A percentile compares a stretch with the other conserved stretches of the same genome.
Conservation (phyloP, 148 eudicot species). For the Mesembryanthemum crystallinum region DNA sequence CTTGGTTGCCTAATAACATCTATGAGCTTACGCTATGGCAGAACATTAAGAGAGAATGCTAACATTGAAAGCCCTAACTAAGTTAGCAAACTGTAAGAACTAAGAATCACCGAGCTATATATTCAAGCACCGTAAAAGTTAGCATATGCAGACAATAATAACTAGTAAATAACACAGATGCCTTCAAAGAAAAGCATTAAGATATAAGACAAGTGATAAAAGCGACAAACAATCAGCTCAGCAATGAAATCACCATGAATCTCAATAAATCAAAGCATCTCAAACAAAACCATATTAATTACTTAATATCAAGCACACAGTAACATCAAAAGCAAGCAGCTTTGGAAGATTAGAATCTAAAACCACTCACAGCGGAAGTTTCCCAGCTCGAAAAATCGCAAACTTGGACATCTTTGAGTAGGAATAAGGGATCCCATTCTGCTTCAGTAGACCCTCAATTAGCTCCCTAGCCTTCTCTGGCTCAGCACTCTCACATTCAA, state of each 20-base stretch:
- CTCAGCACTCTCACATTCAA: slow-evolving; percentile 79
- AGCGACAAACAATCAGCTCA: not conserved
- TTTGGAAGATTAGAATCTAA: not conserved
- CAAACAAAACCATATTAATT: not conserved
- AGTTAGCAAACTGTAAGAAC: not conserved
- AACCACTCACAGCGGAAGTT: slow-evolving; percentile 56
- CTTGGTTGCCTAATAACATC: not conserved
- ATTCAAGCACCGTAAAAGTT: not conserved
- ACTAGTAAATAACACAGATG: not conserved
- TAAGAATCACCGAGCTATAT: not conserved
- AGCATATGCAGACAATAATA: not conserved
- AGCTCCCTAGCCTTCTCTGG: slow-evolving; percentile 67
- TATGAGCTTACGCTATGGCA: not conserved
- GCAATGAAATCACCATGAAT: not conserved
- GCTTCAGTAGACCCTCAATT: slow-evolving; percentile 61
- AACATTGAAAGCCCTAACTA: not conserved
- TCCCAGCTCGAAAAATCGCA: slow-evolving; percentile 62
- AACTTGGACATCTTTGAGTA: slow-evolving; percentile 68
- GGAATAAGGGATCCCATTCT: slow-evolving; percentile 60
- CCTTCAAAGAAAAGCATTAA: not conserved
- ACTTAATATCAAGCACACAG: not conserved
- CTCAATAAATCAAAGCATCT: not conserved
- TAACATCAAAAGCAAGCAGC: not conserved
- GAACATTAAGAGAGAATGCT: not conserved
- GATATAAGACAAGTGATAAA: not conserved